phyloP scores from a whole-genome alignment of 257 asterid genomes.

The Solanum phureja region DNA sequence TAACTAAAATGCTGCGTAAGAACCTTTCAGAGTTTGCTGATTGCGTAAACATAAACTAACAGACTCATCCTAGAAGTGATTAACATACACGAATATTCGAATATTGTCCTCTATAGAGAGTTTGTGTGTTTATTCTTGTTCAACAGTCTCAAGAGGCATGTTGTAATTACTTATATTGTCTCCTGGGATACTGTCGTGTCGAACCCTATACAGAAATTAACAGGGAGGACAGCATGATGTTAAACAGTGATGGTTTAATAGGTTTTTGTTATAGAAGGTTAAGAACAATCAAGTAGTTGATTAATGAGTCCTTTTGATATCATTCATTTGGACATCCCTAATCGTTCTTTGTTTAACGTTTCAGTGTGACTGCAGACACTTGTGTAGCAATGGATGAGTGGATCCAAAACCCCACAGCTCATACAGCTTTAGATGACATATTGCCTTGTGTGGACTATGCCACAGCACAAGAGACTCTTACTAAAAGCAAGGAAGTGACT shows the following conservation, averaged over 20 bases:
- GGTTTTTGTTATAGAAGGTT: neutral
- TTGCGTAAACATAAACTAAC: neutral
- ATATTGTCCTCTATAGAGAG: neutral
- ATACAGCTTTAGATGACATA: conserved; percentile 21
- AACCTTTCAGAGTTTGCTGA: neutral
- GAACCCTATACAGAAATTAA: neutral
- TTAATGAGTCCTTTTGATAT: neutral
- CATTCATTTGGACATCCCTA: neutral
- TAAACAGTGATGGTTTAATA: neutral
- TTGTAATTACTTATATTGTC: neutral
- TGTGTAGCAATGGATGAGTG: conserved; percentile 31
- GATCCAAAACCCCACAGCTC: conserved; percentile 27
- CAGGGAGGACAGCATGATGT: neutral
- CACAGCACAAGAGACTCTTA: conserved; percentile 14
- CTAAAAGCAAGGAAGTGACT: conserved; percentile 15
- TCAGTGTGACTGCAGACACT: conserved; percentile 25
- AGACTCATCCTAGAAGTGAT: neutral
- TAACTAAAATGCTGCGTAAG: neutral
- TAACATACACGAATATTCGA: neutral
- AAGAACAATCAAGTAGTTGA: neutral
- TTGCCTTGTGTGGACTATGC: conserved; percentile 20
- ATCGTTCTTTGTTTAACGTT: neutral
- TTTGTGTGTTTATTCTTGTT: neutral
- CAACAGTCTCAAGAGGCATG: neutral
- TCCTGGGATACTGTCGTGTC: neutral